Evolutionary conservation across 805 yeast species (phyloP).

Genomic region (Metschnikowia chrysomelidarum): DNA sequence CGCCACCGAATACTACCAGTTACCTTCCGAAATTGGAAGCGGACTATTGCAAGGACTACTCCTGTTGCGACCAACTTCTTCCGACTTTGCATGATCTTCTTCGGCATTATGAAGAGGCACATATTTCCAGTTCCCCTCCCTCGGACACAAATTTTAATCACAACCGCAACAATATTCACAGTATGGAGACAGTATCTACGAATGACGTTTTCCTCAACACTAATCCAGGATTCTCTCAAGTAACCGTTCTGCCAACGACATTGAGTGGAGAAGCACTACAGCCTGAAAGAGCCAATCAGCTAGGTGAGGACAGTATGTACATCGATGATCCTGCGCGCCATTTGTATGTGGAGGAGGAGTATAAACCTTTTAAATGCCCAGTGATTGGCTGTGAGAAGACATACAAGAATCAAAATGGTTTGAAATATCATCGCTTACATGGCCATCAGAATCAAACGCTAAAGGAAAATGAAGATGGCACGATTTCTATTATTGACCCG

Average conservation of each 20-base stretch:
- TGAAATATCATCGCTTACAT: slow-evolving; percentile 91
- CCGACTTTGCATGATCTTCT: slow-evolving; percentile 93
- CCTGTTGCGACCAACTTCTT: slow-evolving; percentile 89
- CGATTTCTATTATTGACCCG: slow-evolving; percentile 90
- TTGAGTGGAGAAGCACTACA: slow-evolving; percentile 9
- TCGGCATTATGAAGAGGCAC: slow-evolving; percentile 95
- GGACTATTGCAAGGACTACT: slow-evolving; percentile 93
- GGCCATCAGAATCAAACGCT: slow-evolving; percentile 96
- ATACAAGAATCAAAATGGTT: slow-evolving; percentile 95
- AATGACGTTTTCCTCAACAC: slow-evolving; percentile 80
- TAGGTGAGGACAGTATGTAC: slow-evolving; percentile 56
- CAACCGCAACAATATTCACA: slow-evolving; percentile 47
- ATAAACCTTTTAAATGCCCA: slow-evolving; percentile 95
- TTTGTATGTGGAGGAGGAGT: slow-evolving; percentile 84
- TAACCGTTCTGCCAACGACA: slow-evolving; percentile 18
- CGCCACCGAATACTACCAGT: slow-evolving; percentile 67
- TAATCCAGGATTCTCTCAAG: slow-evolving; percentile 18
- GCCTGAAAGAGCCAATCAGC: slow-evolving; percentile 21
- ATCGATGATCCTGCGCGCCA: slow-evolving; percentile 97
- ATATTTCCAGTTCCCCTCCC: slow-evolving; percentile 62
- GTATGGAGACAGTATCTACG: slow-evolving; percentile 87
- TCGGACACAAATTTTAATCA: slow-evolving; percentile 31
- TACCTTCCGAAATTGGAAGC: slow-evolving; percentile 93
- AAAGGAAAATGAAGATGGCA: slow-evolving; percentile 89
- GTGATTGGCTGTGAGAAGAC: slow-evolving; percentile 98